Percentiles rank a stretch among this genome's conserved stretches.
Conservation (phyloP, 2,329 filamentous ascomycete species). For the Fusarium anguioides region DNA sequence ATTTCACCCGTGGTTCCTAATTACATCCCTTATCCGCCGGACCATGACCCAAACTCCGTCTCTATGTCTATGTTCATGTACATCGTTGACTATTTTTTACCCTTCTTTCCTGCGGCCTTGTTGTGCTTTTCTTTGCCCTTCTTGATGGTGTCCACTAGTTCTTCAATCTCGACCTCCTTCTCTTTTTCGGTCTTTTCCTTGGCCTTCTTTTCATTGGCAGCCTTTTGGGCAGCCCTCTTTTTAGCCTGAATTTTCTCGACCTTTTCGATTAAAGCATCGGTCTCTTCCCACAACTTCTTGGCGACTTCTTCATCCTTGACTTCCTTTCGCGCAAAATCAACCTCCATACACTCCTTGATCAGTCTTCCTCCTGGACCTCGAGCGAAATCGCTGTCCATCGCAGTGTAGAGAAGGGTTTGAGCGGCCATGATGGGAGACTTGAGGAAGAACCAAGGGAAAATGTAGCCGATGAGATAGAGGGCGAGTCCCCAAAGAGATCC, state of each 20-base stretch:
- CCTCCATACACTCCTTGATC: constrained; percentile 88
- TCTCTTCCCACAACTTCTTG: constrained; percentile 90
- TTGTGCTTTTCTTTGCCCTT: constrained; percentile 53
- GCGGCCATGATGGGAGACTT: constrained; percentile 87
- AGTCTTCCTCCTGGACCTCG: constrained; percentile 74
- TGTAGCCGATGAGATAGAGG: constrained; percentile 81
- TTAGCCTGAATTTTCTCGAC: constrained; percentile 76
- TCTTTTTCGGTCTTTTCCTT: constrained; percentile 53
- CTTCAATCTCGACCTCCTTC: constrained; percentile 48
- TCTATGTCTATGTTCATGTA: constrained; percentile 38
- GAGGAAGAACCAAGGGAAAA: constrained; percentile 85
- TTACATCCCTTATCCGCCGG: constrained; percentile 7
- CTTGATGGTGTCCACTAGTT: constrained; percentile 59
- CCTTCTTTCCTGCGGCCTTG: constrained; percentile 39
- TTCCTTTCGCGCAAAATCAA: constrained; percentile 77
- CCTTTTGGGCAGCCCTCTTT: constrained; percentile 58
- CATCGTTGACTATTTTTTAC: constrained; percentile 35
- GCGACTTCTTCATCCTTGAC: constrained; percentile 82
- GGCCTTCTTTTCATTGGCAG: constrained; percentile 49
- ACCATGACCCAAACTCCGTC: constrained; percentile 35
- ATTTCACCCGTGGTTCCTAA: background rate
- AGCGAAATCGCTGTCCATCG: constrained; percentile 81
- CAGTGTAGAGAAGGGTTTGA: constrained; percentile 85
- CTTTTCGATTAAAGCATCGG: constrained; percentile 83
- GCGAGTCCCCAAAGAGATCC: constrained; percentile 84